These are phyloP conservation scores for Botrytis deweyae DNA, from an alignment of 2,329 filamentous ascomycete genomes.

Conservation along the genomic window DNA sequence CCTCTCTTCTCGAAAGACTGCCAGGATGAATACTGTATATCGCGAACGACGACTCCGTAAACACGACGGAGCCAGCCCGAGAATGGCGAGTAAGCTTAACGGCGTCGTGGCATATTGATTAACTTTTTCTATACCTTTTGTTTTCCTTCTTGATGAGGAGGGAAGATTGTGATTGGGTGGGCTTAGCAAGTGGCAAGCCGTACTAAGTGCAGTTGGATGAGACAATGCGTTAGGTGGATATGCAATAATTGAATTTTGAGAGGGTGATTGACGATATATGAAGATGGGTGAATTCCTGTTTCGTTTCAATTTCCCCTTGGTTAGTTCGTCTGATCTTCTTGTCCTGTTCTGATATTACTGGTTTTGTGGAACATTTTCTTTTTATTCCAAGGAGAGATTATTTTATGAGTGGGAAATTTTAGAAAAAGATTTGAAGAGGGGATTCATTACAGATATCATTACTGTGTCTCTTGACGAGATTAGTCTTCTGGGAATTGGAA, in stretches of 20 bases:
- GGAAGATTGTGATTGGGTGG: background rate
- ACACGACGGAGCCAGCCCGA: background rate
- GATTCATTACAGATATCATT: background rate
- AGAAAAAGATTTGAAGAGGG: background rate
- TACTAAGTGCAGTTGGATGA: background rate
- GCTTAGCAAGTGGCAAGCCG: constrained; percentile 1
- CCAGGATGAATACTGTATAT: background rate
- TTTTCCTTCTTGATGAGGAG: background rate
- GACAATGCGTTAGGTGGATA: background rate
- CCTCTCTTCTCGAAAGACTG: background rate
- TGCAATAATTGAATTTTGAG: background rate
- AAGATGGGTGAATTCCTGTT: constrained; percentile 11
- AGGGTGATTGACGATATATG: background rate
- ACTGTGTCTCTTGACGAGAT: background rate
- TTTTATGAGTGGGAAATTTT: background rate
- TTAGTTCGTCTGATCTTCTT: constrained; percentile 4
- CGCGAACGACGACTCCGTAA: background rate
- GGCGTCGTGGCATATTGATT: background rate
- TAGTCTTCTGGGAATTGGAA: background rate
- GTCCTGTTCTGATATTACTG: background rate
- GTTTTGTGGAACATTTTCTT: background rate
- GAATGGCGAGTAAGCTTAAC: background rate
- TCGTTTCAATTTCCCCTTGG: constrained; percentile 12
- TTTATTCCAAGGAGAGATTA: background rate
- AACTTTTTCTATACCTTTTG: background rate